Evolutionary conservation across 768 basidiomycete genomes (phyloP).

Genomic region (Amanita fuliginea): DNA sequence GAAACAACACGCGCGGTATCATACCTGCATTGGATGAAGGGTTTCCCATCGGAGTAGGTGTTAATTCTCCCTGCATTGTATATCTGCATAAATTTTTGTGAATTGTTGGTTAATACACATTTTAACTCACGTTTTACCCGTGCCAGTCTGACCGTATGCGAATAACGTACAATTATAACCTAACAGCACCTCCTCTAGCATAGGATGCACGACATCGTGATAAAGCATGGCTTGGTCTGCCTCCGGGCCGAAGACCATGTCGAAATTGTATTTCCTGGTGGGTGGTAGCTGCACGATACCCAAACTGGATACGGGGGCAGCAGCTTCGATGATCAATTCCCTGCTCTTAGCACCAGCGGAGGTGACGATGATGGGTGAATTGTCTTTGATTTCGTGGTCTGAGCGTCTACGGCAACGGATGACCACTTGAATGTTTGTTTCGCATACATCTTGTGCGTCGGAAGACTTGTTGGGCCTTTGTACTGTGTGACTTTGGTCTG

Average conservation of each 20-base stretch:
- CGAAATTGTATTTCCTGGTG: slow-evolving; percentile 84
- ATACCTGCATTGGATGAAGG: slow-evolving; percentile 89
- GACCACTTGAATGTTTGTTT: slow-evolving; percentile 89
- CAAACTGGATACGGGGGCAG: slow-evolving; percentile 53
- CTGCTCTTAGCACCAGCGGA: slow-evolving; percentile 68
- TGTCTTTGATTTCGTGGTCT: slow-evolving; percentile 73
- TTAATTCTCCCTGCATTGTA: slow-evolving; percentile 96
- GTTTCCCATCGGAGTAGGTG: slow-evolving; percentile 73
- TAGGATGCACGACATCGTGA: slow-evolving; percentile 84
- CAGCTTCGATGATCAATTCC: slow-evolving; percentile 73
- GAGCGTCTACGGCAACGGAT: slow-evolving; percentile 84
- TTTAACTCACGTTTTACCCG: slow-evolving; percentile 85
- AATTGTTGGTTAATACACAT: not conserved
- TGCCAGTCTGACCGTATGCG: slow-evolving; percentile 97
- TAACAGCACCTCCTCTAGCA: slow-evolving; percentile 86
- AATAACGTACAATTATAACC: slow-evolving; percentile 98
- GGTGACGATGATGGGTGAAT: slow-evolving; percentile 79
- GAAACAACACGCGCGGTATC: slow-evolving; percentile 88
- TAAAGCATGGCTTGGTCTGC: slow-evolving; percentile 94
- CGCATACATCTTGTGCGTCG: slow-evolving; percentile 32
- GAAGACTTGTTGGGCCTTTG: slow-evolving; percentile 14
- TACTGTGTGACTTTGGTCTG: slow-evolving; percentile 4
- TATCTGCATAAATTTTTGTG: slow-evolving; percentile 32
- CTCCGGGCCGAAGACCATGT: slow-evolving; percentile 93
- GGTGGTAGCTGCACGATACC: slow-evolving; percentile 70